phyloP scores from a whole-genome alignment of 2,329 filamentous ascomycete genomes.

The Phialocephala sp. region DNA sequence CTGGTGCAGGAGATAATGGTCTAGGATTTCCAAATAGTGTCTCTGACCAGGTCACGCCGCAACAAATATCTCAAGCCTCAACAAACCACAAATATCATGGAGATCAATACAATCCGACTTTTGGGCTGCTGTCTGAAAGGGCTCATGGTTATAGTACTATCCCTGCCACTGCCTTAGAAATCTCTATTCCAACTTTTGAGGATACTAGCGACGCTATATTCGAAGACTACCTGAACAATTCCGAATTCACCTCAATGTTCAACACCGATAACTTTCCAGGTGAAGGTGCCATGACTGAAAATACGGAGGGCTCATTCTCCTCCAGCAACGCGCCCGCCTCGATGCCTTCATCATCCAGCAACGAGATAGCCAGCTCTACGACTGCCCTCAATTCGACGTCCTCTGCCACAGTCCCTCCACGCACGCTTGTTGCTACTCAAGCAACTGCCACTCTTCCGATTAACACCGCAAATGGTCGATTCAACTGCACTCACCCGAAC shows the following conservation, averaged over 20 bases:
- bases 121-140: background rate
- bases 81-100: background rate
- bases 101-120: background rate
- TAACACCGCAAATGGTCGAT: constrained; percentile 54
- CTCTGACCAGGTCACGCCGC: background rate
- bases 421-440: background rate
- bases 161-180: background rate
- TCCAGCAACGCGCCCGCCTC: background rate
- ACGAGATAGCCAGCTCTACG: background rate
- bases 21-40: background rate
- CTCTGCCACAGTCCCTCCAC: background rate
- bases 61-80: background rate
- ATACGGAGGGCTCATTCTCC: background rate
- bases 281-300: background rate
- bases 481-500: constrained; percentile 82
- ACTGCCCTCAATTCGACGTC: background rate
- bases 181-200: background rate
- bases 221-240: background rate
- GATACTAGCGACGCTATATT: background rate
- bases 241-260: constrained; percentile 3
- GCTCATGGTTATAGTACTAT: background rate
- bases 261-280: background rate
- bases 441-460: background rate
- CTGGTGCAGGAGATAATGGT: background rate
- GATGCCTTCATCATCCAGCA: background rate